These are phyloP conservation scores for Lyophyllum decastes DNA, from an alignment of 768 basidiomycete genomes.

Conservation along the genomic window DNA sequence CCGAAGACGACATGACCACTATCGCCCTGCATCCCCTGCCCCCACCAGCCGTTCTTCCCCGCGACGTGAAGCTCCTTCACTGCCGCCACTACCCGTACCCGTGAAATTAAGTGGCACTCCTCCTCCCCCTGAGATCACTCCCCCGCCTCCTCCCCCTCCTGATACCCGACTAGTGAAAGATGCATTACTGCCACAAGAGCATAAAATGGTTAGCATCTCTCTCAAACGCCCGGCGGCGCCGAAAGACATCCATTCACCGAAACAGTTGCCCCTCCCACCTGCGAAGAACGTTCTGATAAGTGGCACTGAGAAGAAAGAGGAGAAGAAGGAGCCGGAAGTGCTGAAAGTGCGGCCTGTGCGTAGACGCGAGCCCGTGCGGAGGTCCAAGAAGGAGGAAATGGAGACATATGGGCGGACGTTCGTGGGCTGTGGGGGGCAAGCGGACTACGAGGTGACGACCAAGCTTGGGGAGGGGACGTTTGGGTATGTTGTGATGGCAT, in stretches of 20 bases:
- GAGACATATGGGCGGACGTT: constrained; percentile 70
- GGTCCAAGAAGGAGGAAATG: constrained; percentile 65
- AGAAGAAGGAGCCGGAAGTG: constrained; percentile 24
- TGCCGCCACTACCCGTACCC: constrained; percentile 29
- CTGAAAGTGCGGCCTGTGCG: constrained; percentile 28
- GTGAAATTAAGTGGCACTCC: neutral
- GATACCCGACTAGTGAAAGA: constrained; percentile 25
- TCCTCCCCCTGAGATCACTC: constrained; percentile 13
- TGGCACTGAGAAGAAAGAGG: constrained; percentile 7
- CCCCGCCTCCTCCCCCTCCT: constrained; percentile 35
- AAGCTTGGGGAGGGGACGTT: constrained; percentile 98
- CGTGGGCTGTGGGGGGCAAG: constrained; percentile 67
- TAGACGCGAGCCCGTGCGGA: constrained; percentile 45
- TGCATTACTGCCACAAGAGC: constrained; percentile 28
- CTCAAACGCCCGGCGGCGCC: constrained; percentile 47
- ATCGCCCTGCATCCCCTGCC: constrained; percentile 21
- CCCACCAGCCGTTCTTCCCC: constrained; percentile 21
- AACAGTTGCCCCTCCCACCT: constrained; percentile 29
- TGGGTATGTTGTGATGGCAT: constrained; percentile 59
- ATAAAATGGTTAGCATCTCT: constrained; percentile 42
- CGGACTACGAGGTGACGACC: constrained; percentile 77
- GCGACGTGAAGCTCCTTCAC: constrained; percentile 14
- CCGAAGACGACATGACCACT: constrained; percentile 21
- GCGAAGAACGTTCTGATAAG: constrained; percentile 10
- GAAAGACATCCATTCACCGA: constrained; percentile 45